phyloP scores from a whole-genome alignment of 2,329 filamentous ascomycete species.

The Fusarium pilosicola region DNA sequence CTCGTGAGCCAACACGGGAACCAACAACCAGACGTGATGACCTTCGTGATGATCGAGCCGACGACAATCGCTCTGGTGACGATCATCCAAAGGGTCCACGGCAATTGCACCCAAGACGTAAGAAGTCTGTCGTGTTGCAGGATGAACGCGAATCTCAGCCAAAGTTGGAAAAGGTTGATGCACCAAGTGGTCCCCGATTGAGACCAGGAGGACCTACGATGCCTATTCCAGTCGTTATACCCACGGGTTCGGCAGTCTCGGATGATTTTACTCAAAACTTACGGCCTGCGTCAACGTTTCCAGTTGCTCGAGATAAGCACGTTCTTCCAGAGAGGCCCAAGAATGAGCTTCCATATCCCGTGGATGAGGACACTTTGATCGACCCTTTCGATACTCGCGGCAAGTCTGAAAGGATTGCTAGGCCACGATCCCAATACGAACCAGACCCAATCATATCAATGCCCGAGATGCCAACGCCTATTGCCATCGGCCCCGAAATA shows the following conservation, averaged over 20 bases:
- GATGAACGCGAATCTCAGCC: conserved; percentile 45
- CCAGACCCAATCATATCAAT: conserved; percentile 35
- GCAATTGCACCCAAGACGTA: conserved; percentile 44
- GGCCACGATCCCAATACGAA: conserved; percentile 35
- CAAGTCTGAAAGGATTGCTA: conserved; percentile 29
- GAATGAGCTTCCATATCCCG: conserved; percentile 50
- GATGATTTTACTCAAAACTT: conserved; percentile 30
- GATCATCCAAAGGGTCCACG: conserved; percentile 49
- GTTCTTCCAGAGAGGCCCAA: conserved; percentile 38
- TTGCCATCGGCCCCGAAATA: conserved; percentile 35
- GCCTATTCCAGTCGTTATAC: conserved; percentile 46
- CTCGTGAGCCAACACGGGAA: conserved; percentile 26
- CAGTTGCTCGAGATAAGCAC: conserved; percentile 36
- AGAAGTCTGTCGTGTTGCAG: conserved; percentile 50
- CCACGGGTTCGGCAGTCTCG: conserved; percentile 28
- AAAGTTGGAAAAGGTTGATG: conserved; percentile 40
- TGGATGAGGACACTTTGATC: conserved; percentile 47
- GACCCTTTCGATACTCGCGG: conserved; percentile 40
- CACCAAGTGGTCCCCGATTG: conserved; percentile 40
- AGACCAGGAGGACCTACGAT: conserved; percentile 51
- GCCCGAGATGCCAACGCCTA: conserved; percentile 41
- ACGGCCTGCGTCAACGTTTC: conserved; percentile 48
- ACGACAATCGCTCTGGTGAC: conserved; percentile 52
- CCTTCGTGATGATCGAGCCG: conserved; percentile 44
- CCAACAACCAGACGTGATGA: conserved; percentile 23